Evolutionary conservation across 2,329 filamentous ascomycete genomes (phyloP).

Genomic region (Mollisia scopiformis): DNA sequence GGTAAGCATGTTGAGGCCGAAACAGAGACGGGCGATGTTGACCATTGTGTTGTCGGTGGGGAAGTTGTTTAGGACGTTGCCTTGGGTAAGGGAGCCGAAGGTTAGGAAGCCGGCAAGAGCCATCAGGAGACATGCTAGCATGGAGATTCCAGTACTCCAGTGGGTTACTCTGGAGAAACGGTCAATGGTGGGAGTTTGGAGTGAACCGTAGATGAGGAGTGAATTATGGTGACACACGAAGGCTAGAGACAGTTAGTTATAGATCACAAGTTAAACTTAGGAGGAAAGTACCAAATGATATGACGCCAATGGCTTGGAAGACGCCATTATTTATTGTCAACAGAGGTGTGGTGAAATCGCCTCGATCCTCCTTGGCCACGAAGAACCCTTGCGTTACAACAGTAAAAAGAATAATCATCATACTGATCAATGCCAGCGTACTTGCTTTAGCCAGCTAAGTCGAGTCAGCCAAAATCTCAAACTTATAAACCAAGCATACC

Average conservation of each 20-base stretch:
- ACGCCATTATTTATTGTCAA: slow-evolving; percentile 85
- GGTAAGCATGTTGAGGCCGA: slow-evolving; percentile 98
- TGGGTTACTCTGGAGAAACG: slow-evolving; percentile 93
- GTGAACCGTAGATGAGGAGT: slow-evolving; percentile 93
- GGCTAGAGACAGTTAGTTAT: slow-evolving; percentile 46
- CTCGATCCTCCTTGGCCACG: slow-evolving; percentile 72
- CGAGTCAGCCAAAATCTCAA: slow-evolving; percentile 15
- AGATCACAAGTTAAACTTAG: not conserved
- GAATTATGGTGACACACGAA: slow-evolving; percentile 90
- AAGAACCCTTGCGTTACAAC: slow-evolving; percentile 82
- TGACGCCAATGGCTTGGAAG: slow-evolving; percentile 95
- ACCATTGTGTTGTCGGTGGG: slow-evolving; percentile 88
- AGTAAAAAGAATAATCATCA: slow-evolving; percentile 86
- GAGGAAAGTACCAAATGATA: slow-evolving; percentile 79
- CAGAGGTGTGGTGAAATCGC: slow-evolving; percentile 69
- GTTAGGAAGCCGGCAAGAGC: slow-evolving; percentile 88
- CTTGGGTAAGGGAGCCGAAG: slow-evolving; percentile 88
- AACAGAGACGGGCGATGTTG: slow-evolving; percentile 91
- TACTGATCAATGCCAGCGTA: slow-evolving; percentile 88
- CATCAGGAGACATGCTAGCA: slow-evolving; percentile 89
- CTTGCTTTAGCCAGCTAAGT: slow-evolving; percentile 92
- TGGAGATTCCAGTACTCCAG: slow-evolving; percentile 86
- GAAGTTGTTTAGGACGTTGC: slow-evolving; percentile 98
- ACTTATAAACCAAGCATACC: slow-evolving; percentile 51
- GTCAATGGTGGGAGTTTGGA: slow-evolving; percentile 92